Base-by-base conservation (phyloP, 306 rosid species). In the Casuarina equisetifolia region DNA sequence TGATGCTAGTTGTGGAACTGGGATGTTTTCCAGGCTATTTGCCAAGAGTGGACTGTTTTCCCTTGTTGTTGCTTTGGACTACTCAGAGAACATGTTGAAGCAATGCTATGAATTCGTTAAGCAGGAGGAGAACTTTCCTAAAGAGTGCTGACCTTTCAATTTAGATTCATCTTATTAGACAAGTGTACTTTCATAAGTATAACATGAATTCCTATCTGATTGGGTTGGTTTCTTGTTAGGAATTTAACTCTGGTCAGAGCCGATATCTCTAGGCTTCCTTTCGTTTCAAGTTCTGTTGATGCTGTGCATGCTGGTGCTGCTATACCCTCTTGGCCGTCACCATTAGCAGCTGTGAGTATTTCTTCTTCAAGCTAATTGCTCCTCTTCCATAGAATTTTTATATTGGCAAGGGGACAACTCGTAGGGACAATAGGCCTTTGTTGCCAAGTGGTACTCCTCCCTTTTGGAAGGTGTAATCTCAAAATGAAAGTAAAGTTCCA, bases 241-340 rank as follows among this genome's bases (percentile, higher is more conserved):
- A 88, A 79, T 78, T 78, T 91, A 73, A 71, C 75, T 76, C 85
- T 95, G 86, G 91, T 95, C 73, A 91, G 97, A 81, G 98, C 97
- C 74, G 97, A 95, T 80, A 92, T 95, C 52, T 81, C 97, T 62
- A 86, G 97, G 84, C 97, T 91, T 76, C 98, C 98, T 19, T 95
- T 95, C 74, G 91, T 84, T 76, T 88, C 98, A 69, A 81, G 90
- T 82, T 95, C 97, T 76, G 53, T 95, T 63, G 97, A 95, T 80
- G 97, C 97, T 20, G 89, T 95, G 82, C 98, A 92, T 77, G 97
- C 97, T 50, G 98, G 98, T 49, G 97, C 98, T 55, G 98, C 97
- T 81, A 42, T 95, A 51, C 97, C 92, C 70, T 95, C 97, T 79
- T 91, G 98, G 98, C 98, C 97, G 84, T 92, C 97, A 78, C 97